Evolutionary conservation across 1,284 basidiomycete genomes (phyloP), one percentile per base, ranked within the genome.

Genomic region (Cryptococcus sp.): DNA sequence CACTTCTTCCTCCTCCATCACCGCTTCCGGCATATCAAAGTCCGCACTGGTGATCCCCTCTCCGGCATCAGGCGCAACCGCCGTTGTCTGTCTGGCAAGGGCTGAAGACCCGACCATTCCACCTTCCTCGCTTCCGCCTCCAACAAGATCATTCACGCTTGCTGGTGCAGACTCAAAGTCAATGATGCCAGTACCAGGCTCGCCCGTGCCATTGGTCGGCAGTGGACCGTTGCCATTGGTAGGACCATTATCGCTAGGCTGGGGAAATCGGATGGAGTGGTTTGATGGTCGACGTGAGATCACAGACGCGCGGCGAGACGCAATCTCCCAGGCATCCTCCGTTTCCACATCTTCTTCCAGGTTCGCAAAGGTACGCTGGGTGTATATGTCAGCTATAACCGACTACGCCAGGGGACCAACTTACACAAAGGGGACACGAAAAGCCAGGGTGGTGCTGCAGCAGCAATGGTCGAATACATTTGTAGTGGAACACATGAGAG

Each of bases 401-500:
- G 19, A 7, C 53, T 31, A 10, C 25, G 40, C 19, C 25, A 31
- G 40, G 17, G 23, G 25, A 10, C 7, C 10, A 11, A 73, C 76
- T 65, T 57, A 79, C 78, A 78, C 95, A 99, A 8, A 99, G 85
- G 0, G 95, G 96, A 70, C 95, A 99, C 7, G 88, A 91, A 80
- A 99, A 99, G 3, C 91, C 90, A 0, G 95, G 92, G 69, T 95
- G 87, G 78, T 98, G 93, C 40, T 84, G 68, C 67, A 89, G 85
- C 46, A 99, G 84, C 17, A 98, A 82, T 0, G 93, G 94, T 0
- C 93, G 86, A 66, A 99, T 95, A 78, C 96, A 99, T 79, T 98
- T 98, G 85, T 91, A 98, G 80, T 97, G 95, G 82, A 96, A 97
- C 53, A 94, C 88, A 79, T 98, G 95, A 6, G 92, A 95, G 77